Conservation (phyloP, 2,329 filamentous ascomycete species). For the Rutstroemia sp. region DNA sequence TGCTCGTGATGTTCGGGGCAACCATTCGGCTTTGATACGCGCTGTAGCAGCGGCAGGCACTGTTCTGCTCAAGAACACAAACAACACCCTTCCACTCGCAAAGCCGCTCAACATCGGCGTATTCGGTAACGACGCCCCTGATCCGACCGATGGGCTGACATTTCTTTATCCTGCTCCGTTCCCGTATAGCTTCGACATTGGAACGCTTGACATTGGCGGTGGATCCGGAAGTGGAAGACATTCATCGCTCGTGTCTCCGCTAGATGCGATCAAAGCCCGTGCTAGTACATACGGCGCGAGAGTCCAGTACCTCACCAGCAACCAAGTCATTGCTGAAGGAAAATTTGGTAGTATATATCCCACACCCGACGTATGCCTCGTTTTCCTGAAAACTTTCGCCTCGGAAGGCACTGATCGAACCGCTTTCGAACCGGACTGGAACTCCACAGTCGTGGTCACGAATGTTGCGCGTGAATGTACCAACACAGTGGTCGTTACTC, state of each 20-base stretch:
- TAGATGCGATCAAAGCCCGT: conserved; percentile 43
- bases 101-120: conserved; percentile 39
- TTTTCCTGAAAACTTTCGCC: conserved; percentile 54
- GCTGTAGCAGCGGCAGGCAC: conserved; percentile 49
- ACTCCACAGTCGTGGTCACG: conserved; percentile 11
- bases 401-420: conserved; percentile 63
- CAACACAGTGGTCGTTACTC: conserved; percentile 62
- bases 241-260: conserved; percentile 52
- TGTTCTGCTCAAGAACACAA: conserved; percentile 55
- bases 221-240: conserved; percentile 42
- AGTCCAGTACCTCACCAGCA: conserved; percentile 15
- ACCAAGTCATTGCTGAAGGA: conserved; percentile 5
- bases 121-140: conserved; percentile 50
- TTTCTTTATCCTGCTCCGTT: not conserved
- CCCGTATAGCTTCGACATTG: conserved; percentile 7
- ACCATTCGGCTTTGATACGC: conserved; percentile 29
- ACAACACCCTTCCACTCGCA: conserved; percentile 53
- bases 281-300: conserved; percentile 7
- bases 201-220: conserved; percentile 18
- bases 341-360: not conserved
- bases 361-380: not conserved
- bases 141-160: conserved; percentile 38
- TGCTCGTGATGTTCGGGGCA: conserved; percentile 60
- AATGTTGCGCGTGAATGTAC: conserved; percentile 42
- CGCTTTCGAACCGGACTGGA: conserved; percentile 40